phyloP scores from a whole-genome alignment of 2,329 filamentous ascomycete genomes.

The Didymella segeticola region DNA sequence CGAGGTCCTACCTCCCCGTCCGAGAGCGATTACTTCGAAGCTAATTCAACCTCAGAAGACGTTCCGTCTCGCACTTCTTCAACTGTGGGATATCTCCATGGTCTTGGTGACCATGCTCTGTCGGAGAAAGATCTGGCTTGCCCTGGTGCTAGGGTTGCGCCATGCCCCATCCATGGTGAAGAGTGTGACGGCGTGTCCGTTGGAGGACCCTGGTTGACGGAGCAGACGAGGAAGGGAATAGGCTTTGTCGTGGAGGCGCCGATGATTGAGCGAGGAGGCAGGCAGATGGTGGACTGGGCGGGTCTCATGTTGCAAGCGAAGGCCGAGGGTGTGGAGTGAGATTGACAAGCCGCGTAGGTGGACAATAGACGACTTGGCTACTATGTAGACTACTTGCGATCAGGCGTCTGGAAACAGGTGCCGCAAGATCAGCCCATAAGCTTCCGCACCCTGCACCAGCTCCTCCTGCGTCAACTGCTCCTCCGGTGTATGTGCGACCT shows the following conservation, averaged over 20 bases:
- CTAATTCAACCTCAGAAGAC: not conserved
- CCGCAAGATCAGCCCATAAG: conserved; percentile 30
- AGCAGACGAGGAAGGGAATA: not conserved
- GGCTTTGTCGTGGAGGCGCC: conserved; percentile 33
- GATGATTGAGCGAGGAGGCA: conserved; percentile 14
- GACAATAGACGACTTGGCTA: not conserved
- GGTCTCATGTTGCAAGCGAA: conserved; percentile 28
- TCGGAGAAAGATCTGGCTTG: conserved; percentile 4
- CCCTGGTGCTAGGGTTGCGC: not conserved
- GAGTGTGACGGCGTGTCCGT: conserved; percentile 28
- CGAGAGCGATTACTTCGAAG: not conserved
- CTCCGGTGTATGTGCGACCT: conserved; percentile 32
- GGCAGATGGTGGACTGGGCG: conserved; percentile 37
- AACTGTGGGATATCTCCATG: not conserved
- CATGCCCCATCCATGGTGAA: conserved; percentile 29
- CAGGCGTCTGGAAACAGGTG: conserved; percentile 22
- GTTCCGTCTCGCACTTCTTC: not conserved
- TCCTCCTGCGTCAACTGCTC: conserved; percentile 31
- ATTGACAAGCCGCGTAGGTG: too few relatives aligned
- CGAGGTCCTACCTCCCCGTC: not conserved
- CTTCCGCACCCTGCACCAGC: conserved; percentile 31
- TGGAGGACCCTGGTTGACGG: conserved; percentile 17
- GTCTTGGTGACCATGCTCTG: conserved; percentile 19
- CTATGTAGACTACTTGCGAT: not conserved
- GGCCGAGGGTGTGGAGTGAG: not conserved